Percentiles rank a stretch among this genome's conserved stretches.
phyloP scores from a whole-genome alignment of 768 basidiomycete species.

The Ephemerocybe angulata region DNA sequence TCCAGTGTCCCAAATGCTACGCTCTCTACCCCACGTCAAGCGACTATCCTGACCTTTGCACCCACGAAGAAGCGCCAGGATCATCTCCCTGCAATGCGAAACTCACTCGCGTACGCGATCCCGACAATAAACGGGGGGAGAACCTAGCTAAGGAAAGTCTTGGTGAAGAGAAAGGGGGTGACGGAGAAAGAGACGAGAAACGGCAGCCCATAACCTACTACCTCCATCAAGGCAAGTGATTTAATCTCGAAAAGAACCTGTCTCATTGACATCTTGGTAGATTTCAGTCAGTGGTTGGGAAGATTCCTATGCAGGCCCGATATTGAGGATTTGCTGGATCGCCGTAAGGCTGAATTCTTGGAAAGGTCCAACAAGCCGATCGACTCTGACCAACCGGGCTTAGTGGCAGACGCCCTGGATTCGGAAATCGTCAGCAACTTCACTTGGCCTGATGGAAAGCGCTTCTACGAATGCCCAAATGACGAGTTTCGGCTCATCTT shows the following conservation, averaged over 20 bases:
- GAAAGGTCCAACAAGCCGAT: not conserved
- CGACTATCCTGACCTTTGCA: not conserved
- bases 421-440: conserved; percentile 5
- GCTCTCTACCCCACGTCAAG: not conserved
- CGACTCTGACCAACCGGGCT: not conserved
- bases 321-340: conserved; percentile 18
- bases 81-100: not conserved
- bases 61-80: not conserved
- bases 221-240: conserved; percentile 19
- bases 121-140: too few species aligned
- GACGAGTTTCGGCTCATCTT: conserved; percentile 14
- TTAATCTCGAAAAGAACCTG: too few species aligned
- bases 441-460: not conserved
- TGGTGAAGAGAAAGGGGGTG: too few species aligned
- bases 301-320: conserved; percentile 14
- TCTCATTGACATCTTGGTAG: too few species aligned
- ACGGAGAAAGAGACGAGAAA: too few species aligned
- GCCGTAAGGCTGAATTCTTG: not conserved
- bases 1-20: not conserved
- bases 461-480: conserved; percentile 4
- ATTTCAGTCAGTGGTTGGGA: conserved; percentile 19
- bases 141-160: too few species aligned
- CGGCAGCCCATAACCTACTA: conserved; percentile 8
- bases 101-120: not conserved
- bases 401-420: not conserved